phyloP scores from a whole-genome alignment of 805 yeast genomes.

The Vanderwaltozyma yarrowii region DNA sequence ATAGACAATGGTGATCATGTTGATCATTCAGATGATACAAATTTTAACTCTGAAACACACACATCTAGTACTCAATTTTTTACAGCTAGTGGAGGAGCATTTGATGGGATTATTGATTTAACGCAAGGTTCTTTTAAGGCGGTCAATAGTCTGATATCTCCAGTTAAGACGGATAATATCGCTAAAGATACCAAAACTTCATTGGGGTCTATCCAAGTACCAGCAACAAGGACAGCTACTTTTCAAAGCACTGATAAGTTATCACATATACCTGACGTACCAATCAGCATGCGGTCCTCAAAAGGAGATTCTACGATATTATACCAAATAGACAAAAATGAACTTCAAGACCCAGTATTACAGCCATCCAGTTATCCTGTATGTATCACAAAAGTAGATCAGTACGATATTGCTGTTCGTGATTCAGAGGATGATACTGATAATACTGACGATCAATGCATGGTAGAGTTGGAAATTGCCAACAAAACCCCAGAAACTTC shows the following conservation, averaged over 20 bases:
- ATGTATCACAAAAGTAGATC: background rate
- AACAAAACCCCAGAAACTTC: background rate
- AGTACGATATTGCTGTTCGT: conserved; percentile 1
- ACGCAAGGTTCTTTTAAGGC: conserved; percentile 24
- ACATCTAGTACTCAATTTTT: background rate
- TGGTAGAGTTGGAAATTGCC: background rate
- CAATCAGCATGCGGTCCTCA: too few relatives aligned
- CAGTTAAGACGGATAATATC: conserved; percentile 10
- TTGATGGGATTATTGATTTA: conserved; percentile 17
- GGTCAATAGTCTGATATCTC: conserved; percentile 22
- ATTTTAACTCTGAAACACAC: background rate
- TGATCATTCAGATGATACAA: background rate
- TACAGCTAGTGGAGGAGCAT: background rate
- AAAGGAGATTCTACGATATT: too few relatives aligned
- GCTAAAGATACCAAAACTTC: background rate
- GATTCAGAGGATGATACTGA: conserved; percentile 3
- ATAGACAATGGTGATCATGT: background rate
- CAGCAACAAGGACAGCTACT: conserved; percentile 25
- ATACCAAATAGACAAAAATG: background rate
- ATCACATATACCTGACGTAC: background rate
- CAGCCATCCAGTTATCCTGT: background rate
- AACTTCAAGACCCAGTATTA: background rate
- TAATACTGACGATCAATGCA: background rate
- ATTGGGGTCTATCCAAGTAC: conserved; percentile 17
- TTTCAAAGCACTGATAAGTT: background rate